Evolutionary conservation across 495 filamentous ascomycete genomes (phyloP).

Genomic region (Chaetomium fimeti): DNA sequence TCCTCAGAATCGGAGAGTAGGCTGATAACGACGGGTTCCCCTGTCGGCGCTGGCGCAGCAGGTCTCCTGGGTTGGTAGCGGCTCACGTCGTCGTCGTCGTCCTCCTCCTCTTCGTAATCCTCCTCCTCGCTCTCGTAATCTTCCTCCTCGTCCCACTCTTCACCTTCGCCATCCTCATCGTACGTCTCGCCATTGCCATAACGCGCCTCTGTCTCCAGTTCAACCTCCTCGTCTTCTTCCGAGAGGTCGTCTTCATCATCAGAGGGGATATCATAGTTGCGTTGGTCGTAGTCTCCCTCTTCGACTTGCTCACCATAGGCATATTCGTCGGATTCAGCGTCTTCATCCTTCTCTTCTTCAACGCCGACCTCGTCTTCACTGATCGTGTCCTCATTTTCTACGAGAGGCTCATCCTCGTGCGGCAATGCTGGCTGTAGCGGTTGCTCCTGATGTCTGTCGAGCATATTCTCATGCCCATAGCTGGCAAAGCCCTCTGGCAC

Average conservation of each 20-base stretch:
- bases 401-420: constrained; percentile 17
- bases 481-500: constrained; percentile 32
- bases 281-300: constrained; percentile 37
- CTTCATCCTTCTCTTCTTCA: constrained; percentile 26
- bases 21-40: constrained; percentile 38
- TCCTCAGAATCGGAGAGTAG: constrained; percentile 44
- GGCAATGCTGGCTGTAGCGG: not conserved
- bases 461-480: constrained; percentile 24
- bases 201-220: constrained; percentile 24
- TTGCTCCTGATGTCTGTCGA: not conserved
- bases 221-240: constrained; percentile 40
- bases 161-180: constrained; percentile 29
- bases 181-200: constrained; percentile 31
- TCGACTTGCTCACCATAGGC: constrained; percentile 32
- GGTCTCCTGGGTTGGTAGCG: constrained; percentile 11
- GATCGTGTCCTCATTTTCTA: constrained; percentile 18
- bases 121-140: constrained; percentile 26
- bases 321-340: constrained; percentile 28
- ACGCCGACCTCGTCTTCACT: constrained; percentile 20
- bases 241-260: constrained; percentile 39
- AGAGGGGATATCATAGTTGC: constrained; percentile 26
- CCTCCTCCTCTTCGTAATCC: constrained; percentile 24
- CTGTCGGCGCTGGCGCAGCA: constrained; percentile 11
- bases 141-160: constrained; percentile 32
- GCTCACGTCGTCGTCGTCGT: constrained; percentile 12